Base-by-base conservation (phyloP, 1,139 yeast genomes). In the Protomyces lactucae-debilis region DNA sequence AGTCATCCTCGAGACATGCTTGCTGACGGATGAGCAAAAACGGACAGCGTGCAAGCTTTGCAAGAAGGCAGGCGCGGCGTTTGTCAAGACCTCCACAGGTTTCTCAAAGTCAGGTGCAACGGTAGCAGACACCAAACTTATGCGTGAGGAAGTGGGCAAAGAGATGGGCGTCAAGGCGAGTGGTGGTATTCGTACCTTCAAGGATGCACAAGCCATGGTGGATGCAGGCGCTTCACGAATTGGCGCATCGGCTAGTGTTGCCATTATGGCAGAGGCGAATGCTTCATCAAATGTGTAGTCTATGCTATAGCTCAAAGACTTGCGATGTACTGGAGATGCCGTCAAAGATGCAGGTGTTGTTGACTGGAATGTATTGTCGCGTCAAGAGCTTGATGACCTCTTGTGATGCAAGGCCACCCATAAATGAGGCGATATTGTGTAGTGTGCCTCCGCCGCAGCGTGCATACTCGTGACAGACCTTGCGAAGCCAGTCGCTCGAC, bases 381-480 rank as follows among this genome's bases (percentile, higher is more conserved):
- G 95, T 82, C 52, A 69, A 48, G 65, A 71, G 72, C 70, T 87
- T 87, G 65, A 86, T 78, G 9, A 82, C 82, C 71, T 90, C 97
- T 72, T 90, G 96, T 18, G 90, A 84, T 0, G 84, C 88, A 10
- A 88, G 76, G 0, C 96, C 96, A 3, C 95, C 96, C 70, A 88
- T 76, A n/a, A 87, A 74, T 0, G 86, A 74, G 0, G 83, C 74
- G 12, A 81, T 78, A 67, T 82, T 82, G 63, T 80, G 77, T 21
- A 83, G 65, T 67, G 81, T 83, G 0, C 69, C 68, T 2, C 82
- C 80, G 3, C 77, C 75, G 9, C 76, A 71, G 55, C 85, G 74
- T 3, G 65, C 61, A 69, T 67, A 32, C 45, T 69, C 71, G 18
- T 56, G 52, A 39, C 67, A 54, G 14, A 60, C 67, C 35, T 54